Conservation (phyloP, 345 rosid genomes). For the Heritiera fomes region DNA sequence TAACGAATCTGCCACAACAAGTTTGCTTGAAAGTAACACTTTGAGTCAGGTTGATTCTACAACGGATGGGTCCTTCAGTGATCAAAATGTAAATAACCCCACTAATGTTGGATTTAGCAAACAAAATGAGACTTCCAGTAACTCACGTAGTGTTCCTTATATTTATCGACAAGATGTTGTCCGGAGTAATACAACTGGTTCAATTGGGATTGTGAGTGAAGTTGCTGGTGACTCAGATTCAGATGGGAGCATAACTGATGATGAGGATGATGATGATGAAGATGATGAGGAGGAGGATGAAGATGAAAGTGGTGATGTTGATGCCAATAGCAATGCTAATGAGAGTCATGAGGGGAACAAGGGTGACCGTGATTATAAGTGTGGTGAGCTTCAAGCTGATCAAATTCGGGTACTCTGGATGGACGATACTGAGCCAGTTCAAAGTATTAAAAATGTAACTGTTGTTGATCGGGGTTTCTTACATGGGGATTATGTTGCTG, state of each 20-base stretch:
- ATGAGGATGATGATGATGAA: constrained; percentile 54
- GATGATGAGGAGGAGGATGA: constrained; percentile 39
- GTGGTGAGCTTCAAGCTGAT: constrained; percentile 60
- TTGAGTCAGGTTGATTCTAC: constrained; percentile 29
- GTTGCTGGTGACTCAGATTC: constrained; percentile 93
- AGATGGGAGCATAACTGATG: constrained; percentile 66
- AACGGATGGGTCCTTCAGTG: constrained; percentile 29
- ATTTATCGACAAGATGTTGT: constrained; percentile 85
- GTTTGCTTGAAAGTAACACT: constrained; percentile 24
- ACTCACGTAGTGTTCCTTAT: constrained; percentile 40
- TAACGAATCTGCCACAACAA: constrained; percentile 28
- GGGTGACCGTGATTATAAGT: constrained; percentile 36
- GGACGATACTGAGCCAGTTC: constrained; percentile 71
- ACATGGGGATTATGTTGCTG: constrained; percentile 89
- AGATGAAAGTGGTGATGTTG: constrained; percentile 35
- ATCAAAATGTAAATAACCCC: constrained; percentile 28
- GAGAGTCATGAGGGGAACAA: constrained; percentile 35
- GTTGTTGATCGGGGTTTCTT: constrained; percentile 90
- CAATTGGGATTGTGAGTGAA: constrained; percentile 84
- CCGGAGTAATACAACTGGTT: constrained; percentile 50
- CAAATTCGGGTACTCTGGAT: constrained; percentile 94
- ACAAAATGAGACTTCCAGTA: constrained; percentile 33
- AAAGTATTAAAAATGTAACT: constrained; percentile 53
- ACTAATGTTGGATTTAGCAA: constrained; percentile 29
- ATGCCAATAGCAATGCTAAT: constrained; percentile 35